phyloP scores from a whole-genome alignment of 163 green algal genomes.

The Trebouxiophyceae sp. region DNA sequence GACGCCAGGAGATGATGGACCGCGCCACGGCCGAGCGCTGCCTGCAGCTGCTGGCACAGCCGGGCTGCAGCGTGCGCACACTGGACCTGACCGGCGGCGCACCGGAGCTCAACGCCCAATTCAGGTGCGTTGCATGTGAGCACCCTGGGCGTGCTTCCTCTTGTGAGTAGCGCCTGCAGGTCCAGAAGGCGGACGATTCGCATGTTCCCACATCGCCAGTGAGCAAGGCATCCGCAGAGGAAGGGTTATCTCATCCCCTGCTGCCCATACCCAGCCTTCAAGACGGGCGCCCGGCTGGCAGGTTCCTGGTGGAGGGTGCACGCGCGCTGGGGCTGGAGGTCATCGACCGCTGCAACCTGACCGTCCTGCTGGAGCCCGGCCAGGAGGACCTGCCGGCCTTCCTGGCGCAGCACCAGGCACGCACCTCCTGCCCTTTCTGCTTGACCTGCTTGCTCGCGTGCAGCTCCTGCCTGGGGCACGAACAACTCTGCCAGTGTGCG shows the following conservation, averaged over 20 bases:
- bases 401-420: conserved; percentile 64
- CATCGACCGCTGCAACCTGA: conserved; percentile 98
- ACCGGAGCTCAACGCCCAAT: conserved; percentile 81
- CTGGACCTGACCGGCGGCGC: conserved; percentile 93
- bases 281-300: too few relatives aligned
- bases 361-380: conserved; percentile 87
- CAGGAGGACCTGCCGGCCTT: conserved; percentile 85
- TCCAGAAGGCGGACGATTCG: too few relatives aligned
- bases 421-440: too few relatives aligned
- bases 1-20: conserved; percentile 81
- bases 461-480: too few relatives aligned
- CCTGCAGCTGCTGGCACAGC: conserved; percentile 61
- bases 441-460: too few relatives aligned
- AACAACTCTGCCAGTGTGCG: too few relatives aligned
- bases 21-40: conserved; percentile 55
- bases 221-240: too few relatives aligned
- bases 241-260: too few relatives aligned
- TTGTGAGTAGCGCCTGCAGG: too few relatives aligned
- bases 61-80: conserved; percentile 56
- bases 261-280: too few relatives aligned
- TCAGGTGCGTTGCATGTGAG: conserved; percentile 39
- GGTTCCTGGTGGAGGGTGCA: conserved; percentile 67
- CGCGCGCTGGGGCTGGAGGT: conserved; percentile 65
- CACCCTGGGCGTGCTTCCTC: not conserved
- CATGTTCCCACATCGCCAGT: too few relatives aligned